Percentiles rank a stretch among this genome's conserved stretches.
Evolutionary conservation across 768 basidiomycete genomes (phyloP).

Genomic region (Piloderma croceum): DNA sequence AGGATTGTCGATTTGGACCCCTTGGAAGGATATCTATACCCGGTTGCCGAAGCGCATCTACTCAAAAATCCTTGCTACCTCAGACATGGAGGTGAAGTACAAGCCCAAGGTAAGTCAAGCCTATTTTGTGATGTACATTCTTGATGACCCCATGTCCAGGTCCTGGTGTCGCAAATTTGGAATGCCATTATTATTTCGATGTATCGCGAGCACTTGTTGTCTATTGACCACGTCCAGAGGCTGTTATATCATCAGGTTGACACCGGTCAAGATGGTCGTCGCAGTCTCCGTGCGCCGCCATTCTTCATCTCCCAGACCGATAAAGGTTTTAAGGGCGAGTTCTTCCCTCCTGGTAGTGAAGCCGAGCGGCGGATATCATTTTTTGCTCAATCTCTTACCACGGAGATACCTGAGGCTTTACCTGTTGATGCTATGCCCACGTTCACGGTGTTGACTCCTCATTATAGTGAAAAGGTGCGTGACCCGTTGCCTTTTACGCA

Average conservation of each 20-base stretch:
- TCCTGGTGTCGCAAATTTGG: constrained; percentile 98
- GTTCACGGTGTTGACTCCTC: constrained; percentile 96
- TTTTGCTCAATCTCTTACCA: constrained; percentile 97
- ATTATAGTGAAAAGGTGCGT: constrained; percentile 93
- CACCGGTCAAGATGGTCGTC: constrained; percentile 72
- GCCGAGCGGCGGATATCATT: constrained; percentile 97
- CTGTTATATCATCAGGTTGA: constrained; percentile 97
- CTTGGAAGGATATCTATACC: constrained; percentile 97
- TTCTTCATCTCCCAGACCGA: constrained; percentile 98
- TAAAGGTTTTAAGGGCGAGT: constrained; percentile 77
- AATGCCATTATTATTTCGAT: constrained; percentile 99
- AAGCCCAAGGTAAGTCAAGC: constrained; percentile 83
- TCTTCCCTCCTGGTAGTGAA: constrained; percentile 93
- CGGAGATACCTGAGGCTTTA: constrained; percentile 86
- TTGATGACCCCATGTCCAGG: constrained; percentile 39
- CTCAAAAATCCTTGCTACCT: constrained; percentile 88
- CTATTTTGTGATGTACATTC: neutral
- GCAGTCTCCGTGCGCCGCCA: constrained; percentile 89
- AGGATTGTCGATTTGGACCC: constrained; percentile 97
- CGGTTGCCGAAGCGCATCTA: constrained; percentile 95
- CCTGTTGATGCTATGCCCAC: constrained; percentile 99
- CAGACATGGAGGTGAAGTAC: constrained; percentile 97
- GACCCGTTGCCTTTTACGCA: neutral
- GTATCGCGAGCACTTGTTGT: constrained; percentile 98
- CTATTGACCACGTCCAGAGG: constrained; percentile 98